A percentile compares a stretch with the other conserved stretches of the same genome.
Conservation (phyloP, 2,329 filamentous ascomycete genomes). For the Colletotrichum tamarilloi region DNA sequence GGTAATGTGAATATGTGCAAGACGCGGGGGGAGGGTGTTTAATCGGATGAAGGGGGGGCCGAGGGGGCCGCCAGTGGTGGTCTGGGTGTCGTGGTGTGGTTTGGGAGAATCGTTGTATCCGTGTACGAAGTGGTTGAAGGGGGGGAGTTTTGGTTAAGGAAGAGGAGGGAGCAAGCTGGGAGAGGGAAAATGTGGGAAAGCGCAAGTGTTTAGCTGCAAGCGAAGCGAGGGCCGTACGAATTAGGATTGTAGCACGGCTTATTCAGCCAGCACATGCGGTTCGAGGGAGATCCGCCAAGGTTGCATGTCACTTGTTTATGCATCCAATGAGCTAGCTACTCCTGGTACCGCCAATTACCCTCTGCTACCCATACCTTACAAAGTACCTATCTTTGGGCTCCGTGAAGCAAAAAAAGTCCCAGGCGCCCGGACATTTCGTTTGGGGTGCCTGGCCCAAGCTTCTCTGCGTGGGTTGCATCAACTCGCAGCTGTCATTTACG, state of each 20-base stretch:
- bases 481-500: constrained; percentile 2
- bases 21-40: background rate
- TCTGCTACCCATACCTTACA: no score
- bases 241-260: background rate
- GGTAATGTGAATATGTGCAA: constrained; percentile 12
- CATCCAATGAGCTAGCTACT: constrained; percentile 5
- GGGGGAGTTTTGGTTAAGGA: constrained; percentile 33
- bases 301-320: constrained; percentile 27
- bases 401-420: no score
- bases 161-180: constrained; percentile 21
- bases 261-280: background rate
- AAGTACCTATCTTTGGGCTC: background rate
- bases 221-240: constrained; percentile 7
- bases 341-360: background rate
- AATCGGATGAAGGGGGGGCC: constrained; percentile 16
- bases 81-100: background rate
- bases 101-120: constrained; percentile 37
- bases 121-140: background rate
- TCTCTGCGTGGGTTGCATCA: constrained; percentile 5
- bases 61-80: background rate
- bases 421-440: background rate
- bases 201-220: constrained; percentile 25
- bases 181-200: constrained; percentile 20
- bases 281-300: background rate
- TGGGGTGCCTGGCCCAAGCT: background rate